These are phyloP conservation scores for Mucor indicus DNA, from an alignment of 371 early-diverging fungal genomes.

Conservation along the genomic window DNA sequence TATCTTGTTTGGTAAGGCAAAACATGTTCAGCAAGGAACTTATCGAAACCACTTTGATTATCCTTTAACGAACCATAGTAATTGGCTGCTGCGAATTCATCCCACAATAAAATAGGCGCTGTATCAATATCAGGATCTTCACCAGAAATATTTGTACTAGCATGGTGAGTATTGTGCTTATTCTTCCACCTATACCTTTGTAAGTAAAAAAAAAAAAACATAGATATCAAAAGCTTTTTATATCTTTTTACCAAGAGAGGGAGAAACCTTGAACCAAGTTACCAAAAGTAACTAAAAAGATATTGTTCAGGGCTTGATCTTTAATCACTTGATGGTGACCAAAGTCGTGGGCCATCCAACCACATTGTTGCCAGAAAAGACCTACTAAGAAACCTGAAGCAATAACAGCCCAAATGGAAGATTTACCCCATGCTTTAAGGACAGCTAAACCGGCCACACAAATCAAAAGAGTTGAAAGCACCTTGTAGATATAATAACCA, in stretches of 20 bases:
- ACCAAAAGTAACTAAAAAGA: conserved; percentile 69
- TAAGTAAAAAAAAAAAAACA: too few relatives aligned
- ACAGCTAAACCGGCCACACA: conserved; percentile 48
- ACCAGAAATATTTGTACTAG: conserved; percentile 74
- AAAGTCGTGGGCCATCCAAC: conserved; percentile 86
- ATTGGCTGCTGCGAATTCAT: conserved; percentile 75
- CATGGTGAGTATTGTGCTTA: conserved; percentile 89
- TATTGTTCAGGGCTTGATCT: conserved; percentile 60
- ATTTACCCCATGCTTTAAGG: conserved; percentile 46
- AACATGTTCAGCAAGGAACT: conserved; percentile 62
- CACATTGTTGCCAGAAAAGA: conserved; percentile 82
- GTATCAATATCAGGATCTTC: conserved; percentile 88
- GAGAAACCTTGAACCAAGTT: conserved; percentile 76
- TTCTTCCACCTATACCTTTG: conserved; percentile 78
- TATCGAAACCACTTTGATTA: conserved; percentile 34
- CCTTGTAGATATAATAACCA: conserved; percentile 63
- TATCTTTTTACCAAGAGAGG: conserved; percentile 56
- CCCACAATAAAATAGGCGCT: conserved; percentile 78
- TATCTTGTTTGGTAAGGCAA: conserved; percentile 65
- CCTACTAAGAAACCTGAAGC: conserved; percentile 62
- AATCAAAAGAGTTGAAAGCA: conserved; percentile 55
- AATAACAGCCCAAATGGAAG: conserved; percentile 49
- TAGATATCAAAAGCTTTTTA: too few relatives aligned
- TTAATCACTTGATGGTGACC: conserved; percentile 79
- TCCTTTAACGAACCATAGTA: conserved; percentile 54